Base-by-base conservation (phyloP, 2,329 filamentous ascomycete genomes). In the Fusarium tricinctum region DNA sequence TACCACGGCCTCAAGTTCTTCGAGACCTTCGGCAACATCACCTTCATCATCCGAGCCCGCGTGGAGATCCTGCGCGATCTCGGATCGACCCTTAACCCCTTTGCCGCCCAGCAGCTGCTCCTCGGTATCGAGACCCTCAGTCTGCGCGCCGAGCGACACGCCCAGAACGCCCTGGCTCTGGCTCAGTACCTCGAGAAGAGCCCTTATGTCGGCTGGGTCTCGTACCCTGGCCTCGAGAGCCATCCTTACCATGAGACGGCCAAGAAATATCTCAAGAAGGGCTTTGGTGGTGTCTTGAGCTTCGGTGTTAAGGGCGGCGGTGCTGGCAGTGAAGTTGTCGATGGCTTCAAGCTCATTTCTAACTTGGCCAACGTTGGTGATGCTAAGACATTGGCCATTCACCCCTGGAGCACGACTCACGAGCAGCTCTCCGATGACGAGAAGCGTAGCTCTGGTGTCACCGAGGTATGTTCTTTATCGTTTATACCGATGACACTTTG, bases 321-420 rank as follows among this genome's bases (percentile, higher is more conserved):
- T 64, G 85, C 82, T n/a, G 95, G 96, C 64, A 92, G 89, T 78
- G 89, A 94, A 80, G 89, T 98, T 32, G 96, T 98, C 52, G 96
- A 99, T 80, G 89, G 89, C 72, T 97, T 99, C 84, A 96, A 97
- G 86, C 82, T 99, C 72, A 93, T 98, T 74, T 97, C 93, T 19
- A 97, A 98, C 81, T 83, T 98, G 72, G 96, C 96, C 59, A 99
- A 99, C 78, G 94, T 98, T 28, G 95, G 95, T 59, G 95, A 98
- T 79, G 92, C 92, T 48, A 98, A 98, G 87, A 97, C 94, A 8
- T 84, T 97, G 66, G 94, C 94, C 23, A 97, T 97, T 73, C 94
- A 97, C 81, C 95, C 95, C 22, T 97, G 94, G 93, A 92, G 90
- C 8, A 97, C 95, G 4, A 98, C 95, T 4, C 95, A 98, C 79